Evolutionary conservation across 2,329 filamentous ascomycete species (phyloP), one percentile per base, ranked within the genome.

Genomic region (Phialemoniopsis sp.): DNA sequence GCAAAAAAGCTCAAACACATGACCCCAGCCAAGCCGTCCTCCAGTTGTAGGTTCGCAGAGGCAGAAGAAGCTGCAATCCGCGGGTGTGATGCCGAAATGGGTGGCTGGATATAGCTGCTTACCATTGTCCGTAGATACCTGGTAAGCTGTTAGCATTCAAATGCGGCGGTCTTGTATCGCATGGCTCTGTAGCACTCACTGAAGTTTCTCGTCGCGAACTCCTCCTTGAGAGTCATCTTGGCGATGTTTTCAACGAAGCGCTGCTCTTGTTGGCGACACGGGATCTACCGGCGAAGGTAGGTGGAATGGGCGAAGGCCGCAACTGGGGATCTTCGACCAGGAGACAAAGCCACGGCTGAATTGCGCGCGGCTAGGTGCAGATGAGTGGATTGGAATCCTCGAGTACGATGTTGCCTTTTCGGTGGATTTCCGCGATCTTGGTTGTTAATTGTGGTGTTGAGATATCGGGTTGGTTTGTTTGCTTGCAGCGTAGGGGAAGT

Each of bases 81-180:
- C 36, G 10, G 21, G 21, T 16, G n/a, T 16, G 31, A 13, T 3
- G n/a, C 34, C 15, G 40, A 21, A 29, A 32, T 13, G 17, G 28
- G 38, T 21, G 32, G 39, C 13, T 13, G 30, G 37, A 35, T 13
- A 21, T 41, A 44, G 29, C 36, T 15, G 58, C 78, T 73, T 72
- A 86, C 82, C 82, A 86, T 82, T 86, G 82, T 63, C 78, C 82
- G 56, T 86, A 86, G 64, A 86, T 86, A 65, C 82, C 82, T 86
- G 51, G 42, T 40, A 42, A 17, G 36, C 34, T 32, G 54, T 70
- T 54, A 72, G 63, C 50, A 44, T 19, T 44, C 48, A 39, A 52
- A 46, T 29, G 44, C 26, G 6, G 13, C 16, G 13, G 14, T 18
- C 21, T 19, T 13, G 8, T 16, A 9, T 28, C 17, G 30, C 19